phyloP scores from a whole-genome alignment of 1,139 yeast genomes.

The Pichia norvegensis region DNA sequence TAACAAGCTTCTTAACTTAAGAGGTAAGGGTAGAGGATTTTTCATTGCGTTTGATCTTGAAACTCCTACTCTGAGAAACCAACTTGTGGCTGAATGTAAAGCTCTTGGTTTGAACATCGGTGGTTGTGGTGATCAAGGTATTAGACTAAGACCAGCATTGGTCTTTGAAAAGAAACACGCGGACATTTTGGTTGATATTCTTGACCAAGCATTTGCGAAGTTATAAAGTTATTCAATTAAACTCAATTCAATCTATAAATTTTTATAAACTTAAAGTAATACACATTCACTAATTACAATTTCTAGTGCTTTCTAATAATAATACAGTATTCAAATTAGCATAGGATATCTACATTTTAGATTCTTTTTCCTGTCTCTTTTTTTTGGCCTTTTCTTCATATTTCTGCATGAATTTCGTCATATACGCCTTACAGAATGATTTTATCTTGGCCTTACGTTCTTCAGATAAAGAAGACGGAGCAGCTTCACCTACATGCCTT shows the following conservation, averaged over 20 bases:
- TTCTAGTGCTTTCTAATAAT: not conserved
- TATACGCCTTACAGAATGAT: conserved; percentile 53
- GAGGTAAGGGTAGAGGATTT: conserved; percentile 64
- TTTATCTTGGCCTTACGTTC: conserved; percentile 66
- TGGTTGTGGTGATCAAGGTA: conserved; percentile 60
- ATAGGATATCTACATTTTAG: conserved; percentile 6
- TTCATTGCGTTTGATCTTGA: conserved; percentile 70
- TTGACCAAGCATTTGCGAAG: conserved; percentile 16
- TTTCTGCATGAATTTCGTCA: conserved; percentile 65
- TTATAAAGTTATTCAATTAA: conserved; percentile 4
- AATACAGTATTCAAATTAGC: not conserved
- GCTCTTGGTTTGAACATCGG: conserved; percentile 60
- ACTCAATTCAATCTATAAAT: not conserved
- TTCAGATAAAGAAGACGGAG: conserved; percentile 52
- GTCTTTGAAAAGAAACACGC: conserved; percentile 63
- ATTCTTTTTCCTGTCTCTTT: conserved; percentile 21
- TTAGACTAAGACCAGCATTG: conserved; percentile 65
- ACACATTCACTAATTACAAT: not conserved
- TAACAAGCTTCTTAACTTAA: conserved; percentile 40
- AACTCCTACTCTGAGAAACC: conserved; percentile 40
- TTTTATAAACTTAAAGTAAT: not conserved
- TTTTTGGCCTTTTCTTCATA: conserved; percentile 32
- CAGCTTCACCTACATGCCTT: conserved; percentile 29
- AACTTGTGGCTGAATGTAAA: conserved; percentile 43
- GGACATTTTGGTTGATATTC: conserved; percentile 44